Evolutionary conservation across 2,329 filamentous ascomycete genomes (phyloP).

Genomic region (Aspergillus hortae): DNA sequence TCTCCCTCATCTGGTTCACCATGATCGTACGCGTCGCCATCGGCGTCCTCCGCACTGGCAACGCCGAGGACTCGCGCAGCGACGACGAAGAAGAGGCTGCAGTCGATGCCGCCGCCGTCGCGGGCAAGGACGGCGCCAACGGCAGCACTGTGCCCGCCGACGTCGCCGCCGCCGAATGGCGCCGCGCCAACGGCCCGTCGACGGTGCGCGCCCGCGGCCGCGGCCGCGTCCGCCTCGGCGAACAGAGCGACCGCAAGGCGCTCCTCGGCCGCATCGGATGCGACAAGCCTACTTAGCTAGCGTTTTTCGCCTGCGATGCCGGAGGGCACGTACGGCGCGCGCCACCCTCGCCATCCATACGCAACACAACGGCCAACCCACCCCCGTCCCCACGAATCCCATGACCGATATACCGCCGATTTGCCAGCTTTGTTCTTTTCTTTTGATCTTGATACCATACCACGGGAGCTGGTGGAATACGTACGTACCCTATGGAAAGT

Average conservation of each 20-base stretch:
- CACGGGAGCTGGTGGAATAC: constrained; percentile 5
- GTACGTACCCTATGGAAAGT: neutral
- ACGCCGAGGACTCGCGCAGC: constrained; percentile 81
- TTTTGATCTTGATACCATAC: constrained; percentile 16
- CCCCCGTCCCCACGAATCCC: neutral
- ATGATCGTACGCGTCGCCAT: constrained; percentile 83
- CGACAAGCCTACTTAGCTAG: constrained; percentile 58
- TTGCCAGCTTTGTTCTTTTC: constrained; percentile 6
- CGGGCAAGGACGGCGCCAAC: constrained; percentile 22
- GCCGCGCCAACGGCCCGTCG: constrained; percentile 31
- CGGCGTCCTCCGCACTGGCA: constrained; percentile 68
- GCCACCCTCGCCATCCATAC: too few species aligned
- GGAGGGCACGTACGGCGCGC: too few species aligned
- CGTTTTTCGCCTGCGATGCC: neutral
- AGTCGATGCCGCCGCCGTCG: constrained; percentile 38
- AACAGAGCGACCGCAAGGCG: constrained; percentile 59
- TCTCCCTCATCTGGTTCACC: constrained; percentile 83
- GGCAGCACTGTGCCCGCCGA: constrained; percentile 22
- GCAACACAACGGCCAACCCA: neutral
- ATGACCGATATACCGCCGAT: neutral
- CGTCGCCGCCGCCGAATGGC: constrained; percentile 28
- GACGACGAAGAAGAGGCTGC: constrained; percentile 69
- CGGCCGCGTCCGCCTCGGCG: constrained; percentile 35
- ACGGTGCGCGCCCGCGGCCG: constrained; percentile 34
- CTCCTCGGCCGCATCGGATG: constrained; percentile 78